phyloP scores from a whole-genome alignment of 257 asterid species.

The Verbascum thapsus region DNA sequence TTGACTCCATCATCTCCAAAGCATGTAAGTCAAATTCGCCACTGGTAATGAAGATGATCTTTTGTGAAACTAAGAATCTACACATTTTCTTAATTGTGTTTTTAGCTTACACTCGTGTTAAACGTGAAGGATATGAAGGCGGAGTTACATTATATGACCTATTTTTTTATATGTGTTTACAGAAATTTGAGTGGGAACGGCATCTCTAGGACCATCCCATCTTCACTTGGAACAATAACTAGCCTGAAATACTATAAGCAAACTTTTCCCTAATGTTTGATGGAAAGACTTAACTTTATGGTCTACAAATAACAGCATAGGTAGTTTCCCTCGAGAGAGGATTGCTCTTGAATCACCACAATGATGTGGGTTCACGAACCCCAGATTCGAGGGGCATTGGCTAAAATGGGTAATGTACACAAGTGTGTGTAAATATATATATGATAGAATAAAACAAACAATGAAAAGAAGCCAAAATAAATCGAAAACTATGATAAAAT shows the following conservation, averaged over 20 bases:
- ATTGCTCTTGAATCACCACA: too few species aligned
- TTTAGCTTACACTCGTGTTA: neutral
- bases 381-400: too few species aligned
- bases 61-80: constrained; percentile 3
- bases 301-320: too few species aligned
- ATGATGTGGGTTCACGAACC: too few species aligned
- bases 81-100: neutral
- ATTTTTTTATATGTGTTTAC: constrained; percentile 29
- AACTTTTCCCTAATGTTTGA: too few species aligned
- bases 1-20: constrained; percentile 80
- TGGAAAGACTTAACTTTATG: too few species aligned
- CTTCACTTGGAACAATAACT: constrained; percentile 69
- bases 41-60: constrained; percentile 20
- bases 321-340: too few species aligned
- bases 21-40: constrained; percentile 68
- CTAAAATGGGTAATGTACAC: too few species aligned
- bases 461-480: too few species aligned
- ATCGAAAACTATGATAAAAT: too few species aligned
- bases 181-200: constrained; percentile 95
- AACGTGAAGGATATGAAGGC: neutral
- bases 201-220: constrained; percentile 77
- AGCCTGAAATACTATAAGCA: constrained; percentile 72
- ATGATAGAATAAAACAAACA: too few species aligned
- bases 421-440: too few species aligned
- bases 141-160: neutral